Evolutionary conservation across 306 rosid genomes (phyloP).

Genomic region (Castanopsis chinensis): DNA sequence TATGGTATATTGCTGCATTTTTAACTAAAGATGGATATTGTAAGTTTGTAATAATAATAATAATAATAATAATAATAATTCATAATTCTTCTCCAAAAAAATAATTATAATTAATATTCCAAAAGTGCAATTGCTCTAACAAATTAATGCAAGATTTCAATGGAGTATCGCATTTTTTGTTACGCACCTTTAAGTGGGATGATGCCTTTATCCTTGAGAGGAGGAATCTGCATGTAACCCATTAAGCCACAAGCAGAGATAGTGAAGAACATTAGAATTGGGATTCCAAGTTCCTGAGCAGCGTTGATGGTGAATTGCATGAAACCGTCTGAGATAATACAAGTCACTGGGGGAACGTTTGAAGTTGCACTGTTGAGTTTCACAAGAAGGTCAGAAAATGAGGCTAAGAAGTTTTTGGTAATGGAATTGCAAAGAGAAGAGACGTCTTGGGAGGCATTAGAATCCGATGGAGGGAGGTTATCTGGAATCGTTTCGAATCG

Average conservation of each 20-base stretch:
- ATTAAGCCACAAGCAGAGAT: not conserved
- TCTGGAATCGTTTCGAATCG: slow-evolving; percentile 4
- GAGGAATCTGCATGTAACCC: not conserved
- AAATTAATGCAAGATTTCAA: too few species aligned
- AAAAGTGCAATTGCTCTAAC: too few species aligned
- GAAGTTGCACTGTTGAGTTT: not conserved
- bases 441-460: not conserved
- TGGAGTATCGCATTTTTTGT: not conserved
- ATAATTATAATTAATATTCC: too few species aligned
- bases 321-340: not conserved
- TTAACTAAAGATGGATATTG: too few species aligned
- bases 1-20: too few species aligned
- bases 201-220: not conserved
- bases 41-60: too few species aligned
- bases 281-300: not conserved
- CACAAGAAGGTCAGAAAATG: not conserved
- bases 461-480: not conserved
- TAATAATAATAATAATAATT: too few species aligned
- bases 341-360: not conserved
- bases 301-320: not conserved
- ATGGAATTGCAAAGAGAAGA: not conserved
- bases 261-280: not conserved
- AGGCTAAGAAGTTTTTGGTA: not conserved
- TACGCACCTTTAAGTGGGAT: slow-evolving; percentile 1
- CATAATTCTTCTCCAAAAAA: too few species aligned